Percentiles rank a stretch among this genome's conserved stretches.
Conservation (phyloP, 768 basidiomycete genomes). For the Tulasnella calospora region DNA sequence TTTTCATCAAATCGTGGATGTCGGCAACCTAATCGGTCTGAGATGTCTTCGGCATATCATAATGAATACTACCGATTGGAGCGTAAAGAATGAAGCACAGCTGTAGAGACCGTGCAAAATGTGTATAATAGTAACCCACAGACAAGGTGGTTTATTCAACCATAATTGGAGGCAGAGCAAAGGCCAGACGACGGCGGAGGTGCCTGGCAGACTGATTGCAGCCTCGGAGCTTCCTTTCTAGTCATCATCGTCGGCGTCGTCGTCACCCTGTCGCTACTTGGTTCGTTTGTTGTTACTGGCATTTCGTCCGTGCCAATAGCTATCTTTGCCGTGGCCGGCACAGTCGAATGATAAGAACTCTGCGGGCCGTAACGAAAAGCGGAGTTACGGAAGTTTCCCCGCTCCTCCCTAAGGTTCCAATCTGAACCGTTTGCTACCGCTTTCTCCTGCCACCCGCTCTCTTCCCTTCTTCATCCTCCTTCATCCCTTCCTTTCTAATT, state of each 20-base stretch:
- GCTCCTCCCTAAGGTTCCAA: background rate
- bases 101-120: no score
- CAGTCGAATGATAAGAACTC: background rate
- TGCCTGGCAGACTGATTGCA: conserved; percentile 48
- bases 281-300: background rate
- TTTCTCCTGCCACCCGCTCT: conserved; percentile 6
- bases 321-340: background rate
- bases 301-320: background rate
- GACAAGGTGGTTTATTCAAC: no score
- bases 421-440: conserved; percentile 6
- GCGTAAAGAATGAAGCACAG: no score
- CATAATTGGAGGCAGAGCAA: no score
- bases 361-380: background rate
- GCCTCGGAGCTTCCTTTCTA: no score
- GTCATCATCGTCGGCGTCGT: background rate
- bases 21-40: no score
- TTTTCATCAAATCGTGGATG: no score
- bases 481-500: background rate
- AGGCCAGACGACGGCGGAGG: no score
- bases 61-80: no score
- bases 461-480: background rate
- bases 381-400: conserved; percentile 9
- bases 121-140: no score
- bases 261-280: background rate
- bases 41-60: no score